Percentiles rank a stretch among this genome's conserved stretches.
These are phyloP conservation scores for Peribolospora baueri DNA, from an alignment of 768 basidiomycete species.

Conservation along the genomic window DNA sequence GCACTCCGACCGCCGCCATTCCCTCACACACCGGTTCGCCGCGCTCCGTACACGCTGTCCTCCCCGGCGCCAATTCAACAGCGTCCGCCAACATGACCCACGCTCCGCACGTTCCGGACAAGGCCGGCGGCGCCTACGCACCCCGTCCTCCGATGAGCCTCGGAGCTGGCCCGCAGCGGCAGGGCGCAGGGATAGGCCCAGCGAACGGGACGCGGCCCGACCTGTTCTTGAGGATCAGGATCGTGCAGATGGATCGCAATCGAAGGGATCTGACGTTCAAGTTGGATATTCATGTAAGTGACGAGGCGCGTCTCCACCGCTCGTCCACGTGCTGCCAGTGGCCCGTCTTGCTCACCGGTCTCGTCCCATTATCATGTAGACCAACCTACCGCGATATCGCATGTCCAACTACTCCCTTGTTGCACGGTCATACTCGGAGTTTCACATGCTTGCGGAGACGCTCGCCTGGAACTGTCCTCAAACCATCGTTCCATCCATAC, in stretches of 20 bases:
- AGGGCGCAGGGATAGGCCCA: no score
- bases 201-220: no score
- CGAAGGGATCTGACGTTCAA: constrained; percentile 78
- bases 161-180: no score
- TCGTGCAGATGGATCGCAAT: constrained; percentile 81
- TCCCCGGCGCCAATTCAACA: no score
- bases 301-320: background rate
- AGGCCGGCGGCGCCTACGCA: no score
- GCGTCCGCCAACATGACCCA: no score
- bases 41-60: no score
- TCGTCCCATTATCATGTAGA: constrained; percentile 27
- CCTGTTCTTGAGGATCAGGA: constrained; percentile 55
- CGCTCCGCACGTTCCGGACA: no score
- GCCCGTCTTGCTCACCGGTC: background rate
- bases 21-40: no score
- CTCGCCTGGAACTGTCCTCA: constrained; percentile 77
- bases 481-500: constrained; percentile 84
- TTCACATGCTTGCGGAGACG: constrained; percentile 77
- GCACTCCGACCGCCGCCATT: no score
- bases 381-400: constrained; percentile 59
- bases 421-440: constrained; percentile 82
- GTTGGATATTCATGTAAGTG: constrained; percentile 71
- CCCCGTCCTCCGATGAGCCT: no score
- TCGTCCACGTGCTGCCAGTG: background rate
- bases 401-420: constrained; percentile 22